These are phyloP conservation scores for Andrographis paniculata DNA, from an alignment of 305 asterid genomes.

Conservation along the genomic window DNA sequence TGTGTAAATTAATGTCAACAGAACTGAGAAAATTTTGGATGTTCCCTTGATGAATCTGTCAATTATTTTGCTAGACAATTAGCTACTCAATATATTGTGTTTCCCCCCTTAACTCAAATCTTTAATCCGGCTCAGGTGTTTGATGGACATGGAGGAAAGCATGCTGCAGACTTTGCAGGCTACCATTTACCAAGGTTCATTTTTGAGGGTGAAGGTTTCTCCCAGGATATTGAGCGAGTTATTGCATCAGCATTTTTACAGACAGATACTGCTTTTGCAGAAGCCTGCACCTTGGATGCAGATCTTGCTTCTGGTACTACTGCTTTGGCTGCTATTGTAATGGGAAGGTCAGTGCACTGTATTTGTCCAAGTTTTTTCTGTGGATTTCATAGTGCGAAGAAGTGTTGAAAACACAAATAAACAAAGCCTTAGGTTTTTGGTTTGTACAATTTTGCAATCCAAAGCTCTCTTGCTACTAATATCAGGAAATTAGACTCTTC, in stretches of 20 bases:
- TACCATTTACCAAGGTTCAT: constrained; percentile 76
- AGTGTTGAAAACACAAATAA: too few relatives aligned
- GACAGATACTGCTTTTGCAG: constrained; percentile 83
- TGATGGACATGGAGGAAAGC: constrained; percentile 99
- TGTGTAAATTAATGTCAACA: neutral
- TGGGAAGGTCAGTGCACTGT: constrained; percentile 82
- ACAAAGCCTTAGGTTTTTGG: too few relatives aligned
- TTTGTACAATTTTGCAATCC: too few relatives aligned
- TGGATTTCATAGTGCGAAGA: too few relatives aligned
- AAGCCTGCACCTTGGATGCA: constrained; percentile 73
- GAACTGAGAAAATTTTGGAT: neutral
- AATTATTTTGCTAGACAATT: neutral
- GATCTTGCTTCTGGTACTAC: constrained; percentile 99
- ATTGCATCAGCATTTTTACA: constrained; percentile 73
- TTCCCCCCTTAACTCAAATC: neutral
- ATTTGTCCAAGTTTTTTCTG: too few relatives aligned
- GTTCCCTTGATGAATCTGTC: constrained; percentile 1
- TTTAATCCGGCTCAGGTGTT: constrained; percentile 50
- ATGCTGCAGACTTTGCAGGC: constrained; percentile 91
- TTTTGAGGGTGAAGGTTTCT: constrained; percentile 63
- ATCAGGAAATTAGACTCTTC: too few relatives aligned
- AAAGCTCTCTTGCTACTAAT: too few relatives aligned
- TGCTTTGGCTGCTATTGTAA: constrained; percentile 79
- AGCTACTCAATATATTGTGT: neutral
- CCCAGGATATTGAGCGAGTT: constrained; percentile 57